Percentiles rank a stretch among this genome's conserved stretches.
phyloP scores from a whole-genome alignment of 306 rosid genomes.

The Pueraria montana region DNA sequence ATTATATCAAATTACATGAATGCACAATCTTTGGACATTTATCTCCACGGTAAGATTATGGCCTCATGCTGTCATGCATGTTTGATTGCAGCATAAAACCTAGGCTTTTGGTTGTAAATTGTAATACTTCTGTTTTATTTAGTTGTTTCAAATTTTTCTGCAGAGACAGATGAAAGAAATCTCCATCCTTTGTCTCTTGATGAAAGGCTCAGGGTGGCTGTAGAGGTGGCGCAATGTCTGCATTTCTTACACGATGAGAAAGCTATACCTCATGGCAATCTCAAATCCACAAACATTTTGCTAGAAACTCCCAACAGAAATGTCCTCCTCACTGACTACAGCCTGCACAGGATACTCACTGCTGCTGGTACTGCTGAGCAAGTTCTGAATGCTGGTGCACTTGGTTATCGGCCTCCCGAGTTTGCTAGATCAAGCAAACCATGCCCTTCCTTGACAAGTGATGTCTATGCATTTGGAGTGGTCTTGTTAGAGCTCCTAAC shows the following conservation, averaged over 20 bases:
- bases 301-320: slow-evolving; percentile 61
- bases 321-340: slow-evolving; percentile 71
- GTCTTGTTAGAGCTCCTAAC: slow-evolving; percentile 81
- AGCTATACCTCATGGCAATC: slow-evolving; percentile 89
- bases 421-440: slow-evolving; percentile 78
- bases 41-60: slow-evolving; percentile 71
- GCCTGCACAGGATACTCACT: slow-evolving; percentile 78
- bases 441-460: slow-evolving; percentile 80
- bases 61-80: slow-evolving; percentile 30
- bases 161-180: slow-evolving; percentile 67
- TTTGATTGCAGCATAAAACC: slow-evolving; percentile 1
- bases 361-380: slow-evolving; percentile 81
- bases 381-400: slow-evolving; percentile 77
- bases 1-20: slow-evolving; percentile 71
- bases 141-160: not conserved
- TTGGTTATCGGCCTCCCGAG: slow-evolving; percentile 86
- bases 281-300: slow-evolving; percentile 79
- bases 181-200: slow-evolving; percentile 63
- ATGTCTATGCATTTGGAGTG: slow-evolving; percentile 83
- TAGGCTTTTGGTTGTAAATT: not conserved
- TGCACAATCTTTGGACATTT: slow-evolving; percentile 73
- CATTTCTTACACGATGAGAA: slow-evolving; percentile 76
- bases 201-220: slow-evolving; percentile 66
- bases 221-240: slow-evolving; percentile 68
- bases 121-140: slow-evolving; percentile 10